These are phyloP conservation scores for Penicillium sp. DNA, from an alignment of 2,329 filamentous ascomycete species.

Conservation along the genomic window DNA sequence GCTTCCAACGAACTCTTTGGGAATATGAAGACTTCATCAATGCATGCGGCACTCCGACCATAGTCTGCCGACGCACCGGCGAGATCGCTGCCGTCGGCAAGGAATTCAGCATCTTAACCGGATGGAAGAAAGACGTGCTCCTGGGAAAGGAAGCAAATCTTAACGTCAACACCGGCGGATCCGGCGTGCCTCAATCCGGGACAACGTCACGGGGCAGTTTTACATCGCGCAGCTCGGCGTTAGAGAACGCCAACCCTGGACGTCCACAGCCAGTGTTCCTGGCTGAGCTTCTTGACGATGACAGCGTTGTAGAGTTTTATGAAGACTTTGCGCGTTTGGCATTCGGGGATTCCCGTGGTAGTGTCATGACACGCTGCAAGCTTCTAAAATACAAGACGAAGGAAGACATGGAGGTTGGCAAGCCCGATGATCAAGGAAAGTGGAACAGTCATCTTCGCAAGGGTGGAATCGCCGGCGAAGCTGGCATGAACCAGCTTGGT, in stretches of 20 bases:
- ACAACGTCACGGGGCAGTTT: conserved; percentile 45
- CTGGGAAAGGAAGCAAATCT: conserved; percentile 82
- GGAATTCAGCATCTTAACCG: conserved; percentile 92
- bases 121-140: conserved; percentile 86
- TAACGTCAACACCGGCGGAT: conserved; percentile 72
- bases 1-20: conserved; percentile 85
- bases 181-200: conserved; percentile 36
- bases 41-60: conserved; percentile 80
- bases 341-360: conserved; percentile 84
- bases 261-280: conserved; percentile 78
- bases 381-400: conserved; percentile 85
- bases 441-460: conserved; percentile 43
- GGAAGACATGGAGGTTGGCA: conserved; percentile 49
- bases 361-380: conserved; percentile 76
- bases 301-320: conserved; percentile 90
- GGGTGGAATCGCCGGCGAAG: conserved; percentile 47
- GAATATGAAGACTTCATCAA: conserved; percentile 93
- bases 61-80: conserved; percentile 86
- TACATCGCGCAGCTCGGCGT: conserved; percentile 45
- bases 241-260: conserved; percentile 42
- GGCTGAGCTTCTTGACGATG: conserved; percentile 87
- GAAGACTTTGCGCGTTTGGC: conserved; percentile 91
- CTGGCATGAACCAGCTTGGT: conserved; percentile 74
- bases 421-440: conserved; percentile 48
- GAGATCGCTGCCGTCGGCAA: conserved; percentile 95